These are phyloP conservation scores for Strobilomyces confusus DNA, from an alignment of 768 basidiomycete genomes.

Conservation along the genomic window DNA sequence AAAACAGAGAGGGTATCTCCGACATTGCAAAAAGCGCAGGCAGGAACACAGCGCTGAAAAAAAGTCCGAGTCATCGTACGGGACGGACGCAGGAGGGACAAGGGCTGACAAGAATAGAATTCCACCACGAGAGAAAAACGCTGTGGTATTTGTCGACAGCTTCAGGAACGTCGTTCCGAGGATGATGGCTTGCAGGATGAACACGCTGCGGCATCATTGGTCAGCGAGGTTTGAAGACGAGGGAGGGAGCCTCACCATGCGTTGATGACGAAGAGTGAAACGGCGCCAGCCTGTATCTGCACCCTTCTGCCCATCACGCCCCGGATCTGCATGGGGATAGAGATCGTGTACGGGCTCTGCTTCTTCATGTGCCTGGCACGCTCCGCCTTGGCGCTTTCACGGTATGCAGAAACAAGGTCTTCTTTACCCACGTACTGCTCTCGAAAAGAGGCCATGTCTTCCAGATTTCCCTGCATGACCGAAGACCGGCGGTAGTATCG, in stretches of 20 bases:
- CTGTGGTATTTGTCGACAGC: slow-evolving; percentile 35
- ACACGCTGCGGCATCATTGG: slow-evolving; percentile 34
- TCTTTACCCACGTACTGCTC: slow-evolving; percentile 42
- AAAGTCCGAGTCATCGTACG: neutral
- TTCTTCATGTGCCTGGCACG: slow-evolving; percentile 44
- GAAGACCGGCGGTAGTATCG: slow-evolving; percentile 41
- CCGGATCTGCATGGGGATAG: slow-evolving; percentile 44
- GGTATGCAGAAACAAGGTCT: slow-evolving; percentile 41
- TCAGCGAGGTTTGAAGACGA: neutral
- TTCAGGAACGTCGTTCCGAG: slow-evolving; percentile 44
- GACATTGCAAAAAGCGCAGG: slow-evolving; percentile 57
- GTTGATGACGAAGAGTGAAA: slow-evolving; percentile 31
- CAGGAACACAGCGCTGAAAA: slow-evolving; percentile 52
- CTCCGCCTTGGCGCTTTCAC: slow-evolving; percentile 48
- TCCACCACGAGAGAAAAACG: slow-evolving; percentile 64
- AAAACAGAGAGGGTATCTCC: slow-evolving; percentile 48
- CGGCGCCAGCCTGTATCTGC: slow-evolving; percentile 42
- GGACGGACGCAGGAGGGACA: fast-evolving
- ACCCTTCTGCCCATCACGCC: slow-evolving; percentile 45
- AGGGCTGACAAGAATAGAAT: slow-evolving; percentile 70
- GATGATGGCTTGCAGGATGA: slow-evolving; percentile 29
- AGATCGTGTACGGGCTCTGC: slow-evolving; percentile 47
- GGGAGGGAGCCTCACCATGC: slow-evolving; percentile 9
- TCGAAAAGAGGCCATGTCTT: slow-evolving; percentile 48
- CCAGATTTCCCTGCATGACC: slow-evolving; percentile 37